These are phyloP conservation scores for Thraustochytrium striatum DNA, from an alignment of 352 stramenopile species.

Conservation along the genomic window DNA sequence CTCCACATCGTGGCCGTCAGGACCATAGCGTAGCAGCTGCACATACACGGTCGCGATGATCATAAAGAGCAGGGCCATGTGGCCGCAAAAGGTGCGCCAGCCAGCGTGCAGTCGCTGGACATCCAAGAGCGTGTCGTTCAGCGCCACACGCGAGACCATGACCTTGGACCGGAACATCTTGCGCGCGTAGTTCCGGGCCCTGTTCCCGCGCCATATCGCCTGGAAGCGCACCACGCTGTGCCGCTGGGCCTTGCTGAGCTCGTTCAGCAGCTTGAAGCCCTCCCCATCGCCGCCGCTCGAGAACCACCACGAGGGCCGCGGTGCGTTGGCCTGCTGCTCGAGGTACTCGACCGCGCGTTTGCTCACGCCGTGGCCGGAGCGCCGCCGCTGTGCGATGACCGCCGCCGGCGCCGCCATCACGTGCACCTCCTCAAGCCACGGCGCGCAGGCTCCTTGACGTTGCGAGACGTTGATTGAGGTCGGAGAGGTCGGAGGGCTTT, in stretches of 20 bases:
- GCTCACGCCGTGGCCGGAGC: too few relatives aligned
- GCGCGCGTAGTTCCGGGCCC: constrained; percentile 20
- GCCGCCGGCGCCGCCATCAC: not conserved
- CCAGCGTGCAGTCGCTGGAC: constrained; percentile 8
- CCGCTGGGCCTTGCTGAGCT: not conserved
- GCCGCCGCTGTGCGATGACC: too few relatives aligned
- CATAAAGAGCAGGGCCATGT: not conserved
- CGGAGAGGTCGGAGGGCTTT: too few relatives aligned
- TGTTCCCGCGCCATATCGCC: constrained; percentile 7
- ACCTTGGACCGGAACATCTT: constrained; percentile 16
- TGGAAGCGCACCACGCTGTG: not conserved
- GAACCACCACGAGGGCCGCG: too few relatives aligned
- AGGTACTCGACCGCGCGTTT: not conserved
- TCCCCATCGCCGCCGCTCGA: too few relatives aligned
- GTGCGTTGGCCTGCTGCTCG: not conserved
- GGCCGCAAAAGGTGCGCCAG: not conserved
- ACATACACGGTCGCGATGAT: not conserved
- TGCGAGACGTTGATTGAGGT: too few relatives aligned
- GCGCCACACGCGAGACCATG: not conserved
- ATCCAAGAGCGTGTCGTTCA: not conserved
- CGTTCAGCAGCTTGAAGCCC: too few relatives aligned
- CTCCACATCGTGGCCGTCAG: not conserved
- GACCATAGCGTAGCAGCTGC: not conserved
- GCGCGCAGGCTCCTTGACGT: too few relatives aligned
- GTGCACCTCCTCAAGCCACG: not conserved